Evolutionary conservation across 2,329 filamentous ascomycete species (phyloP), one percentile per base, ranked within the genome.

Genomic region (Aureobasidium sp.): DNA sequence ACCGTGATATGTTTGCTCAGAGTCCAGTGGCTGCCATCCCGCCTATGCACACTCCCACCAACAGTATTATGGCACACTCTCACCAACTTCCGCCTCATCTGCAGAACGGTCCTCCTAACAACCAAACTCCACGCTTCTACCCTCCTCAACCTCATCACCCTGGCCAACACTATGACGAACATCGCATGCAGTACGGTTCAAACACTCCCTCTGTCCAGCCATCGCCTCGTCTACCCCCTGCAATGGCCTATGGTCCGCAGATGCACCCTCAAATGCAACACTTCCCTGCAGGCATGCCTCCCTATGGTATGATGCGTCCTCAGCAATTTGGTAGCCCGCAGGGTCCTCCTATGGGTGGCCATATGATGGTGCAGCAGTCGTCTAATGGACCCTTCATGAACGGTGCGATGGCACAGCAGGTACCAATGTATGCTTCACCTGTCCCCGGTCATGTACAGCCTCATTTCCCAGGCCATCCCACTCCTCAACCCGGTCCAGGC

Each of bases 111-210:
- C 84, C 82, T 2, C 87, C 87, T 63, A 84, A 81, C 66, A 84
- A 29, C 84, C 87, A 67, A 87, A 90, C 87, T 24, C 86, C 88
- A 20, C 90, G 92, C 72, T 88, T 88, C 69, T 86, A 91, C 75
- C 88, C 91, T 69, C 83, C 82, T 29, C 87, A 87, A 64, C 88
- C 89, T 63, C 89, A 92, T 4, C 88, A 88, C 66, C 83, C 86
- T 59, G 82, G 87, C 67, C 90, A 87, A 69, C 87, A 86, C 63
- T 86, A 87, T 67, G 92, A 96, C 67, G 89, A 92, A 63, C 90
- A 92, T 70, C 85, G 92, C 57, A 96, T 97, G 89, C 83, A 85
- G 67, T 89, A 94, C 77, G 90, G 89, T 7, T 92, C 89, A 27
- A 68, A 68, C 17, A 87, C 87, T 3, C 91, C 92, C 69, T 90